Percentiles rank a stretch among this genome's conserved stretches.
These are phyloP conservation scores for Taiozyma onychis DNA, from an alignment of 1,139 yeast species.

Conservation along the genomic window DNA sequence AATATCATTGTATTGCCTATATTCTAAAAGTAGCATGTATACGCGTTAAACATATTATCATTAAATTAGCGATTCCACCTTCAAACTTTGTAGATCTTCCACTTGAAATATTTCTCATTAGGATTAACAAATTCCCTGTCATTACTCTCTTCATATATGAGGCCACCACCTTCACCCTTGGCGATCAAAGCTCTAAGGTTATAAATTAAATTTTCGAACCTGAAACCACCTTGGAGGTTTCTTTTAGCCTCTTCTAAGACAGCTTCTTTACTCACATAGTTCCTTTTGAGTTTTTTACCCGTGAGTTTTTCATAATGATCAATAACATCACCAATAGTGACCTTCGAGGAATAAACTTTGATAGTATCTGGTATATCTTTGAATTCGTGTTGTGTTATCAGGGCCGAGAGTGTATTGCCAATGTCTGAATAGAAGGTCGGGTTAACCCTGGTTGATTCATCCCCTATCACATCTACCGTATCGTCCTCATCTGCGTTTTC, in stretches of 20 bases:
- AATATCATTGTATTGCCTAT: too few species aligned
- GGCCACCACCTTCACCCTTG: conserved; percentile 38
- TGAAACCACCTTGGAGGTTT: conserved; percentile 19
- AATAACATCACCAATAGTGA: conserved; percentile 36
- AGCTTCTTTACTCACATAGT: conserved; percentile 11
- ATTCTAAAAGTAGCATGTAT: too few species aligned
- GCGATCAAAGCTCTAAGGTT: conserved; percentile 32
- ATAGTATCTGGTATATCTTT: conserved; percentile 39
- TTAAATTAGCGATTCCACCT: background rate
- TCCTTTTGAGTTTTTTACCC: conserved; percentile 31
- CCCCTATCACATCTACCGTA: conserved; percentile 38
- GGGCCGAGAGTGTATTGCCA: conserved; percentile 42
- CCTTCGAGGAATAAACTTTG: conserved; percentile 37
- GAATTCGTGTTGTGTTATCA: conserved; percentile 32
- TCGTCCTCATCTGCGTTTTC: conserved; percentile 27
- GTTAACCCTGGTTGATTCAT: conserved; percentile 31
- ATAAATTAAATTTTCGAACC: conserved; percentile 21
- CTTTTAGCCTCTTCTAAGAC: conserved; percentile 29
- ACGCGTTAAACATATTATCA: too few species aligned
- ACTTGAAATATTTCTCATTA: conserved; percentile 44
- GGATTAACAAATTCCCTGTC: conserved; percentile 54
- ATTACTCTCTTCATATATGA: conserved; percentile 26
- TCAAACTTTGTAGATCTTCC: conserved; percentile 29
- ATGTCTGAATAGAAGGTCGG: conserved; percentile 39
- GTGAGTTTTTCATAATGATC: conserved; percentile 37